Percentiles rank a stretch among this genome's conserved stretches.
Evolutionary conservation across 2,329 filamentous ascomycete genomes (phyloP).

Genomic region (Aureobasidium mangrovei): DNA sequence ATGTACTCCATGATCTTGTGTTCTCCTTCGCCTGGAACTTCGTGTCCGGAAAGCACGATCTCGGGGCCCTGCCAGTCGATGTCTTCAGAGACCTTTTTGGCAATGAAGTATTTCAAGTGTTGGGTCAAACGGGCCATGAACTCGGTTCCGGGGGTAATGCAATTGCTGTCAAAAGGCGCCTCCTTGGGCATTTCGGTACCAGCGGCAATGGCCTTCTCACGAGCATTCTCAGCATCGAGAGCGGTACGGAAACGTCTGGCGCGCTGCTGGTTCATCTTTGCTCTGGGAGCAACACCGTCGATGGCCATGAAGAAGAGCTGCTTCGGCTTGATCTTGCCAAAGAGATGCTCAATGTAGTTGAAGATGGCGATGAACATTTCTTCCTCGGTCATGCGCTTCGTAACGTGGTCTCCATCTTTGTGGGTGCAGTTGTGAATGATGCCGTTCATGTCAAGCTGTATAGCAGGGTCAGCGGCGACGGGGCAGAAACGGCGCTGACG

Average conservation of each 20-base stretch:
- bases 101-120: constrained; percentile 96
- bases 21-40: constrained; percentile 95
- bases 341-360: constrained; percentile 98
- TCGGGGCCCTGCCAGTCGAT: constrained; percentile 96
- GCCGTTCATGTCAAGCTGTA: constrained; percentile 88
- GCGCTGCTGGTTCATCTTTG: constrained; percentile 99
- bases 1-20: constrained; percentile 99
- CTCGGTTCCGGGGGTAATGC: constrained; percentile 92
- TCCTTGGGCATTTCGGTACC: constrained; percentile 92
- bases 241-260: constrained; percentile 91
- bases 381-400: constrained; percentile 89
- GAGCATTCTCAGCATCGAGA: constrained; percentile 77
- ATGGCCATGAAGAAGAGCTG: constrained; percentile 99
- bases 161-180: constrained; percentile 96
- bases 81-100: constrained; percentile 96
- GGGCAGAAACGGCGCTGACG: background rate
- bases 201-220: constrained; percentile 83
- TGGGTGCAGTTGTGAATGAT: constrained; percentile 99
- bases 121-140: constrained; percentile 96
- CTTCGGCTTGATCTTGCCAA: constrained; percentile 97
- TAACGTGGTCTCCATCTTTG: constrained; percentile 85
- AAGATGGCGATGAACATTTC: constrained; percentile 99
- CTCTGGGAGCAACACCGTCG: constrained; percentile 90
- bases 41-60: constrained; percentile 91
- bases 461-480: constrained; percentile 9